Conservation (phyloP, 2,329 filamentous ascomycete genomes). For the Biscogniauxia sp. region DNA sequence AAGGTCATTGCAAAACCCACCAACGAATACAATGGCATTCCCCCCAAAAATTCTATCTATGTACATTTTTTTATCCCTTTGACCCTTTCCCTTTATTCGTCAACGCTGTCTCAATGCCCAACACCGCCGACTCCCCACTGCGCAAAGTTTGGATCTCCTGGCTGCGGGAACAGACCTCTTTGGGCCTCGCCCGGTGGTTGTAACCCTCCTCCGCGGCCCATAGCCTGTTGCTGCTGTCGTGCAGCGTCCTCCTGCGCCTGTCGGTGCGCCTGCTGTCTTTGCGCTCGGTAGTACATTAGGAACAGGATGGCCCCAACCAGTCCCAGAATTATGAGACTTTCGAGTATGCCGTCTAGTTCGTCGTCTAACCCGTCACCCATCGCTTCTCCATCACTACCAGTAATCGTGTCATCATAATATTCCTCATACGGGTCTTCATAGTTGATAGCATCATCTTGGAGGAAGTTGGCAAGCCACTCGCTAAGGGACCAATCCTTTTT, state of each 20-base stretch:
- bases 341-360: conserved; percentile 76
- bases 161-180: conserved; percentile 38
- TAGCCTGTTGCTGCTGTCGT: conserved; percentile 12
- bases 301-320: conserved; percentile 72
- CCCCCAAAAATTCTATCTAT: not conserved
- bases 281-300: conserved; percentile 78
- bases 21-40: not conserved
- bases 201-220: conserved; percentile 1
- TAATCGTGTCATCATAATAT: conserved; percentile 54
- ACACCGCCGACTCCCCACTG: conserved; percentile 48
- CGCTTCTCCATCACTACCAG: conserved; percentile 53
- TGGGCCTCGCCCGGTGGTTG: conserved; percentile 12
- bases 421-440: conserved; percentile 62
- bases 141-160: conserved; percentile 61
- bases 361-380: conserved; percentile 53
- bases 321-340: conserved; percentile 79
- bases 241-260: conserved; percentile 32
- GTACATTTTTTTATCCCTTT: conserved; percentile 3
- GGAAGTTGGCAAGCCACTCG: conserved; percentile 86
- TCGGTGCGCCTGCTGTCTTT: conserved; percentile 58
- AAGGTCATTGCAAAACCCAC: not conserved
- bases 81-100: not conserved
- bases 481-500: conserved; percentile 73
- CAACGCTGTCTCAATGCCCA: conserved; percentile 15
- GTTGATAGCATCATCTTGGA: conserved; percentile 65